Conservation (phyloP, 2,329 filamentous ascomycete genomes). For the Paecilomyces dactylethromorphus region DNA sequence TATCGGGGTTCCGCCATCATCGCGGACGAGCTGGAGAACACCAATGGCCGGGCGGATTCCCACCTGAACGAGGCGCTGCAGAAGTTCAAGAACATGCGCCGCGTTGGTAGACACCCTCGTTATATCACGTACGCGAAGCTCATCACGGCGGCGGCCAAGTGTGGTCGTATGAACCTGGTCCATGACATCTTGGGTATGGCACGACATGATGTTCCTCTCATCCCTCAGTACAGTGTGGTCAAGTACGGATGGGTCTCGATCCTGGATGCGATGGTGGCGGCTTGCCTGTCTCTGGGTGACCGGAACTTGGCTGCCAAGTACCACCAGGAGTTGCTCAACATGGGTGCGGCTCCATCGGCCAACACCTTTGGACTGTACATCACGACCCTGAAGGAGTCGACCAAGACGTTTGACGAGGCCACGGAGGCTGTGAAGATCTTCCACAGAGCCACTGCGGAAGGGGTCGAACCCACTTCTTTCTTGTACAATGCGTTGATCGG, state of each 20-base stretch:
- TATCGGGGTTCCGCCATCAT: slow-evolving; percentile 90
- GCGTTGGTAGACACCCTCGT: slow-evolving; percentile 80
- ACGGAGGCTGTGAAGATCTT: slow-evolving; percentile 97
- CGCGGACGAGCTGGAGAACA: slow-evolving; percentile 79
- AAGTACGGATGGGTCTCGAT: slow-evolving; percentile 96
- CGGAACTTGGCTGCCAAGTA: slow-evolving; percentile 75
- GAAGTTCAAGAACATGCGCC: slow-evolving; percentile 88
- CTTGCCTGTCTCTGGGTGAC: slow-evolving; percentile 76
- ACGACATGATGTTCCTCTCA: slow-evolving; percentile 76
- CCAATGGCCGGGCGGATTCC: slow-evolving; percentile 63
- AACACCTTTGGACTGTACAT: slow-evolving; percentile 99
- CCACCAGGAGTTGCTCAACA: slow-evolving; percentile 84
- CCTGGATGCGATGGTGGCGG: slow-evolving; percentile 91
- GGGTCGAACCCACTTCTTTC: slow-evolving; percentile 93
- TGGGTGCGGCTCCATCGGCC: slow-evolving; percentile 85
- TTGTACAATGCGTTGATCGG: slow-evolving; percentile 97
- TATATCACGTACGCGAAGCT: slow-evolving; percentile 97
- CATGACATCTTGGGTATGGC: slow-evolving; percentile 87
- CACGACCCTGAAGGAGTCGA: slow-evolving; percentile 95
- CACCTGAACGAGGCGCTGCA: slow-evolving; percentile 73
- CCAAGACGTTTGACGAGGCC: slow-evolving; percentile 96
- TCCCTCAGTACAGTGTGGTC: slow-evolving; percentile 77
- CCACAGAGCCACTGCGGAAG: slow-evolving; percentile 84
- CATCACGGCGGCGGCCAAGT: slow-evolving; percentile 81
- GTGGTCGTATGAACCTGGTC: slow-evolving; percentile 72